These are phyloP conservation scores for Tolypocladium album DNA, from an alignment of 2,329 filamentous ascomycete species.

Conservation along the genomic window DNA sequence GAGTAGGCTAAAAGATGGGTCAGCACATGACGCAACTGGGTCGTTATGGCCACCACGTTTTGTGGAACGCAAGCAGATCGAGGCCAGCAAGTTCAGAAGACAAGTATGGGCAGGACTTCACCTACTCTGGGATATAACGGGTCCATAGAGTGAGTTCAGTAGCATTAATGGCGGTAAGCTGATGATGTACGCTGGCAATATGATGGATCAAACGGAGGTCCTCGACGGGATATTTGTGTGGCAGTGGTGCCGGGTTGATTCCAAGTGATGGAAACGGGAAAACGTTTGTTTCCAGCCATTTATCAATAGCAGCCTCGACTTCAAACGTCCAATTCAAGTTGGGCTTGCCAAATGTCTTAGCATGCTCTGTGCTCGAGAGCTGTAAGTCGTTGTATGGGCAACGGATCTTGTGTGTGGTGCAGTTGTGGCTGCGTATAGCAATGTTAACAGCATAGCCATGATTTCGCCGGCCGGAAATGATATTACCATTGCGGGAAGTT, in stretches of 20 bases:
- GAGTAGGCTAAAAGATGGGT: slow-evolving; percentile 28
- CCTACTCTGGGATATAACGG: slow-evolving; percentile 82
- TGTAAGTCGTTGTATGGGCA: slow-evolving; percentile 98
- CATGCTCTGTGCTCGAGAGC: slow-evolving; percentile 51
- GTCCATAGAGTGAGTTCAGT: slow-evolving; percentile 88
- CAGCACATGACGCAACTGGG: background rate
- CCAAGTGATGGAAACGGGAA: slow-evolving; percentile 78
- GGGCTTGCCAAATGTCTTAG: slow-evolving; percentile 49
- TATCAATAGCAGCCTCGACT: slow-evolving; percentile 67
- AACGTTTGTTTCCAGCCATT: slow-evolving; percentile 73
- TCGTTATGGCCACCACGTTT: too few relatives aligned
- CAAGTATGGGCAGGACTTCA: slow-evolving; percentile 8
- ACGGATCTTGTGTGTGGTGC: slow-evolving; percentile 96
- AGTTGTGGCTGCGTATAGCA: slow-evolving; percentile 62
- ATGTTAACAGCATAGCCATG: background rate
- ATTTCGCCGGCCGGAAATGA: background rate
- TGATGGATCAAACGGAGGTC: slow-evolving; percentile 87
- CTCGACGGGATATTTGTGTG: slow-evolving; percentile 61
- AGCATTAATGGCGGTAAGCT: slow-evolving; percentile 66
- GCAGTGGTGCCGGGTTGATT: slow-evolving; percentile 63
- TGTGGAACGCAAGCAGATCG: too few relatives aligned
- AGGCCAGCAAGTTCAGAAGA: too few relatives aligned
- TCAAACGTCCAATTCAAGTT: slow-evolving; percentile 79
- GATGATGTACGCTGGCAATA: slow-evolving; percentile 73
- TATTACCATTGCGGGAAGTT: slow-evolving; percentile 91